Evolutionary conservation across 208 protist genomes (phyloP), one percentile per base, ranked within the genome.

Genomic region (Crithidia acanthocephali): DNA sequence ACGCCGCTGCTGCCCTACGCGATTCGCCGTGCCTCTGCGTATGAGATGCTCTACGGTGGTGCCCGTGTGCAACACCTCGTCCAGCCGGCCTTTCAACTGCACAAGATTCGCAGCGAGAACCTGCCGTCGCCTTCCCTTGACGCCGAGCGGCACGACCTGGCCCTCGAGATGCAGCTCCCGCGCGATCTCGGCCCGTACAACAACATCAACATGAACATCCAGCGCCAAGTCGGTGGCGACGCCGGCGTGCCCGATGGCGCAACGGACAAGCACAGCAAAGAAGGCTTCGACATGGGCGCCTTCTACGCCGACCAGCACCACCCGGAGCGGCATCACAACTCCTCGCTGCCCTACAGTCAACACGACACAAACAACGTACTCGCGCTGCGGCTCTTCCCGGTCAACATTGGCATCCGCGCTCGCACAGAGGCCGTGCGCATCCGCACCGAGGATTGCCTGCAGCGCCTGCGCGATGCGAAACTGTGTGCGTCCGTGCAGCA

Each of bases 1-100:
- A 27, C 30, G 28, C 68, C 89, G 15, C 78, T 96, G 11, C 74
- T 96, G 18, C 87, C 88, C 0, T 96, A 96, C 73, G 74, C 84
- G 1, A 63, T 96, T 35, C 84, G 85, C 1, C 76, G 79, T 18
- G 79, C 91, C 0, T 81, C 91, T 0, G 86, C 86, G 13, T 79
- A 57, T 35, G 86, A 94, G 48, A 87, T 96, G 85, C 68, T 96
- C 1, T 93, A 94, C 78, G 91, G 91, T 28, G 91, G 91, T 18
- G 80, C 86, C 10, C 83, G 91, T n/a, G 67, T 92, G 15, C 74
- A 79, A 30, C 68, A 88, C 70, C 81, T 96, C 11, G 79, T 83
- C 3, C 76, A 77, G 23, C 52, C 30, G 13, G 77, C 88, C 8
- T 89, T 91, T 55, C 55, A 72, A 10, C 71, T 96, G 3, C 74